Evolutionary conservation across 2,329 filamentous ascomycete species (phyloP).

Genomic region (Dactylonectria estremocensis): DNA sequence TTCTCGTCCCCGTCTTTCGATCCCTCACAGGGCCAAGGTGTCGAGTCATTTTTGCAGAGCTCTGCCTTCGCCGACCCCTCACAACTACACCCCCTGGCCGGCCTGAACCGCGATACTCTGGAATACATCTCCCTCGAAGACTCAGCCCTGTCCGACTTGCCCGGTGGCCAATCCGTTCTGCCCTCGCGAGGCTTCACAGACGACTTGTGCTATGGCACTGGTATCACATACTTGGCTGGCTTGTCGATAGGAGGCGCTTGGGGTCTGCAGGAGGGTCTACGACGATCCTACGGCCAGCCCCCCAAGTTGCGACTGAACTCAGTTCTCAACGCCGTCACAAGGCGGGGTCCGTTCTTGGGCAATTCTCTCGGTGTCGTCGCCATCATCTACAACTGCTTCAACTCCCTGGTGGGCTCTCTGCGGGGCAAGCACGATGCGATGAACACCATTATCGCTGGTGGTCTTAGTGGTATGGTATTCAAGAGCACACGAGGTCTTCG

Average conservation of each 20-base stretch:
- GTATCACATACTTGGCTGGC: slow-evolving; percentile 92
- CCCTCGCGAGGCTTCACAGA: slow-evolving; percentile 98
- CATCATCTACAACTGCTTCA: slow-evolving; percentile 95
- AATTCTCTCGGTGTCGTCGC: slow-evolving; percentile 97
- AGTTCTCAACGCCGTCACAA: slow-evolving; percentile 93
- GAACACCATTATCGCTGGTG: slow-evolving; percentile 90
- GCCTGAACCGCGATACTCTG: slow-evolving; percentile 91
- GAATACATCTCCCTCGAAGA: slow-evolving; percentile 98
- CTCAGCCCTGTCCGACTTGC: slow-evolving; percentile 86
- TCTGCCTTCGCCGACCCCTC: slow-evolving; percentile 88
- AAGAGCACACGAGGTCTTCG: slow-evolving; percentile 93
- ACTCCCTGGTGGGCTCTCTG: slow-evolving; percentile 84
- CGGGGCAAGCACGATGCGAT: slow-evolving; percentile 90
- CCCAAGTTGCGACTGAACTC: slow-evolving; percentile 95
- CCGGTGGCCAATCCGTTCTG: slow-evolving; percentile 87
- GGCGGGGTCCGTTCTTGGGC: slow-evolving; percentile 93
- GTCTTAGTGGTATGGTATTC: slow-evolving; percentile 92
- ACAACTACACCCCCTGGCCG: slow-evolving; percentile 92
- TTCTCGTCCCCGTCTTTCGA: slow-evolving; percentile 71
- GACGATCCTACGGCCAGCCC: slow-evolving; percentile 81
- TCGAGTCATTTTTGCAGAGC: slow-evolving; percentile 86
- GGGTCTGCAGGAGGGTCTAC: slow-evolving; percentile 92
- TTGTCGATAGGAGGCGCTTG: slow-evolving; percentile 89
- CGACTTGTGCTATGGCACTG: slow-evolving; percentile 97
- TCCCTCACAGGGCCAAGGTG: slow-evolving; percentile 81